A percentile compares a stretch with the other conserved stretches of the same genome.
Evolutionary conservation across 805 yeast species (phyloP).

Genomic region (Metschnikowia arizonensis): DNA sequence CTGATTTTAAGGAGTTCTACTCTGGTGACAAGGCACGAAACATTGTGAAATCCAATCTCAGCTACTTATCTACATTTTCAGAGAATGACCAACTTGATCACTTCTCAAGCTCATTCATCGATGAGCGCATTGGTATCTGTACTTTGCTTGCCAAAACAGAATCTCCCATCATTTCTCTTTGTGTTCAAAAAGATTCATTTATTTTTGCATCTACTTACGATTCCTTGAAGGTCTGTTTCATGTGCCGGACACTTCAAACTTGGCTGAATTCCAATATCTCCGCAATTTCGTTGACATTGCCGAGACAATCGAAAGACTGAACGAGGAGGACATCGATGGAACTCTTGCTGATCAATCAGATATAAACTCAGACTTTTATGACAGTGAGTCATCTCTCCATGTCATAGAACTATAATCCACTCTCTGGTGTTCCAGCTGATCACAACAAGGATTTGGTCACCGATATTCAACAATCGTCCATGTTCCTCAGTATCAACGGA

Average conservation of each 20-base stretch:
- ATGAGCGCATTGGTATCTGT: slow-evolving; percentile 48
- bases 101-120: slow-evolving; percentile 24
- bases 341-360: slow-evolving; percentile 28
- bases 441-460: background rate
- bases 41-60: slow-evolving; percentile 56
- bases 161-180: slow-evolving; percentile 35
- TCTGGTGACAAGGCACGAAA: slow-evolving; percentile 74
- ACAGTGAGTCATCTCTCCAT: slow-evolving; percentile 45
- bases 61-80: slow-evolving; percentile 21
- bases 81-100: slow-evolving; percentile 11
- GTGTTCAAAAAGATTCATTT: slow-evolving; percentile 24
- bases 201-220: slow-evolving; percentile 27
- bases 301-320: slow-evolving; percentile 19
- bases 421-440: slow-evolving; percentile 17
- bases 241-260: slow-evolving; percentile 30
- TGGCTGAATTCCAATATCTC: slow-evolving; percentile 37
- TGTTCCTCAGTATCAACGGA: slow-evolving; percentile 44
- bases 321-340: slow-evolving; percentile 25
- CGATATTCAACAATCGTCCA: slow-evolving; percentile 28
- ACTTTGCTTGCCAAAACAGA: slow-evolving; percentile 43
- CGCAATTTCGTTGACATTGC: slow-evolving; percentile 29
- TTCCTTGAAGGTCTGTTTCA: slow-evolving; percentile 29
- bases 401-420: slow-evolving; percentile 33
- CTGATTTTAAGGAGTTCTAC: slow-evolving; percentile 47
- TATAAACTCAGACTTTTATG: slow-evolving; percentile 42